Evolutionary conservation across 257 asterid species (phyloP), one percentile per base, ranked within the genome.

Genomic region (Craterostigma plantagineum): DNA sequence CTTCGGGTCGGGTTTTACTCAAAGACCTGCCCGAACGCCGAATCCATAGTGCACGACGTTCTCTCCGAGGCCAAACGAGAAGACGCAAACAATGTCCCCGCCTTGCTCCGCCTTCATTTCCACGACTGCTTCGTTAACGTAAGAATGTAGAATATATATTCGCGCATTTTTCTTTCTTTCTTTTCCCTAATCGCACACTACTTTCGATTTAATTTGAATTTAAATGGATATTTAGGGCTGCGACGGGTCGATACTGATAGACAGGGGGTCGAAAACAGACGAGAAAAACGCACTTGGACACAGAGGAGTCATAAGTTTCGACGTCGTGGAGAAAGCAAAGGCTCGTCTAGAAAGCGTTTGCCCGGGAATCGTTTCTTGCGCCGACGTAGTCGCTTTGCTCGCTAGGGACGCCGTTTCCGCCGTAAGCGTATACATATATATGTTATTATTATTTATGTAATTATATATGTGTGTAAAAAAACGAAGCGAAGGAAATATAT

Each of bases 121-220:
- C 96, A 85, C 34, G 96, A 85, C 57, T 81, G 96, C 64, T 85
- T 77, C 16, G 92, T 85, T 34, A 59, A 75, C 58, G 92, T 81
- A n/a, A n/a, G n/a, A n/a, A 43, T 23, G 30, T 23, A 23, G n/a
- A n/a, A n/a, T n/a, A n/a, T n/a, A n/a, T n/a, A n/a, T n/a, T n/a
- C n/a, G n/a, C n/a, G n/a, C n/a, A n/a, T n/a, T n/a, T n/a, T n/a
- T n/a, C n/a, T n/a, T n/a, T n/a, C n/a, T n/a, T n/a, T n/a, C n/a
- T n/a, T n/a, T n/a, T n/a, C n/a, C n/a, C n/a, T n/a, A n/a, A n/a
- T n/a, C n/a, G n/a, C n/a, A n/a, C n/a, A n/a, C n/a, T n/a, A n/a
- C n/a, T n/a, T n/a, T n/a, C n/a, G n/a, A n/a, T 1, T 36, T 36
- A 23, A 23, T 23, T 9, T 36, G 11, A 9, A 2, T 23, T 23